Evolutionary conservation across 805 yeast species (phyloP), one percentile per base, ranked within the genome.

Genomic region (Naumovozyma castellii): DNA sequence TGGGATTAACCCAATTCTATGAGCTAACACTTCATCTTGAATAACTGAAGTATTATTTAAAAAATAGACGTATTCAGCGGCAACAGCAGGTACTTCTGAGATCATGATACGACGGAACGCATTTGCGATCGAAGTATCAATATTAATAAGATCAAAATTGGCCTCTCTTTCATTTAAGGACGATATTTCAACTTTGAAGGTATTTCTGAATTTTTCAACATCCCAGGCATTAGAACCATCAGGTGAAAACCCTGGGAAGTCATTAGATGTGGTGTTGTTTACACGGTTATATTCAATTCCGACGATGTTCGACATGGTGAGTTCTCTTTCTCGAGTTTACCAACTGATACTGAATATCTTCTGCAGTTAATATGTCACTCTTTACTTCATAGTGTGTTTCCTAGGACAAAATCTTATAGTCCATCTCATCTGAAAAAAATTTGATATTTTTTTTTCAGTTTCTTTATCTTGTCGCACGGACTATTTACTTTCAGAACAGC

Each of bases 71-170:
- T 84, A 77, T 63, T 92, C 98, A 17, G 95, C 83, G 13, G 98
- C 97, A 35, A 90, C 94, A 2, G 92, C 75, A 16, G 98, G 98
- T 32, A 92, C 95, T 61, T 92, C 98, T 1, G 97, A 76, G 40
- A 92, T 79, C 97, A 92, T 88, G 53, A 92, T 84, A 57, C 98
- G 81, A 59, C 98, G 80, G 65, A 90, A 87, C 0, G 98, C 97
- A 67, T 92, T 92, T 34, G 97, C 88, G 42, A 92, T 69, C 10
- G 97, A 84, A 1, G 97, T 84, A 62, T 92, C 98, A 38, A 88
- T 66, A 53, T 85, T 80, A 42, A 84, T 66, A 47, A 92, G 68
- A 61, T 92, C 98, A 54, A 92, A 92, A 61, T 85, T 86, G 42
- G 90, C 86, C 36, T 66, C 72, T 59, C 88, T 73, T 43, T 79